These are phyloP conservation scores for Acer saccharum DNA, from an alignment of 345 rosid species.

Conservation along the genomic window DNA sequence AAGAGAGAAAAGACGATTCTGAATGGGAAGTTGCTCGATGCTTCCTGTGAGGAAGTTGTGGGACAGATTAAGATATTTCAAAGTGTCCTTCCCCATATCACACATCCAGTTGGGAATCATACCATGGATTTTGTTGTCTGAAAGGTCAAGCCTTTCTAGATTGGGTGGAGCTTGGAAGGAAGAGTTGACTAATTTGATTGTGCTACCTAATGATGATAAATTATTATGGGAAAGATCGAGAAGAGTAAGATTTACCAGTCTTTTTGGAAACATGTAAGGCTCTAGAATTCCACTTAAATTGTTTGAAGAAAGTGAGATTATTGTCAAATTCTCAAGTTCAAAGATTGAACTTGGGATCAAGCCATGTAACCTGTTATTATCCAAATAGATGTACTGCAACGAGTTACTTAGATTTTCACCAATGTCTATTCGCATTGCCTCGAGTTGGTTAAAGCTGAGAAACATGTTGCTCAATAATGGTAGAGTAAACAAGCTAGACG, in stretches of 20 bases:
- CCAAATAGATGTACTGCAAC: too few species aligned
- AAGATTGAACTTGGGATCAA: constrained; percentile 18
- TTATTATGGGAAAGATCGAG: background rate
- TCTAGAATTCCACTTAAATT: constrained; percentile 24
- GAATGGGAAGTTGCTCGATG: too few species aligned
- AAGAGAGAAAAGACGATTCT: background rate
- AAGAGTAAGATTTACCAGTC: background rate
- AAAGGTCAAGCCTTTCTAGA: constrained; percentile 1
- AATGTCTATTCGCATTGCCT: too few species aligned
- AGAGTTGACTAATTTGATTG: background rate
- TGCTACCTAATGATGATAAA: background rate
- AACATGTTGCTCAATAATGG: too few species aligned
- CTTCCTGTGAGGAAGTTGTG: constrained; percentile 9
- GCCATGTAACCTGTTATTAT: constrained; percentile 8
- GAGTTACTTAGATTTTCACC: too few species aligned
- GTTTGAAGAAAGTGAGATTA: constrained; percentile 9
- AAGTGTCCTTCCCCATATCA: background rate
- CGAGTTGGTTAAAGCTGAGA: too few species aligned
- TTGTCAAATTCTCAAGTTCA: too few species aligned
- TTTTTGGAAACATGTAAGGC: constrained; percentile 2
- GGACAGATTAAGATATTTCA: constrained; percentile 10
- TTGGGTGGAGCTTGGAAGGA: background rate
- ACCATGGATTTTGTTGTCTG: background rate
- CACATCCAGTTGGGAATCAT: too few species aligned
- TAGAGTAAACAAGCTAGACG: too few species aligned